phyloP scores from a whole-genome alignment of 495 filamentous ascomycete genomes.

The Aspergillus panamensis region DNA sequence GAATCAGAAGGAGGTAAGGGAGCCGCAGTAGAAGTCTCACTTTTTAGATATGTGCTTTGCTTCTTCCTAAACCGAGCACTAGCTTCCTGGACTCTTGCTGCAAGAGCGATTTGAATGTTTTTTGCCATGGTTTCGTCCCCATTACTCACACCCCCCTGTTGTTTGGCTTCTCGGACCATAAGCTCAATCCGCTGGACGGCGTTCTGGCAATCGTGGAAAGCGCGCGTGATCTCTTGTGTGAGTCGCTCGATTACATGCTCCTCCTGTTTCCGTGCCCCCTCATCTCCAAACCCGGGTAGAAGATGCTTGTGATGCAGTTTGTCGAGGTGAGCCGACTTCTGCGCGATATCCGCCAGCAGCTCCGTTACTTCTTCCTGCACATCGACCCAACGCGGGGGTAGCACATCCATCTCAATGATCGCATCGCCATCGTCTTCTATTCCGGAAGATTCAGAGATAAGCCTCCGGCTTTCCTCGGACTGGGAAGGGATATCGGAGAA shows the following conservation, averaged over 20 bases:
- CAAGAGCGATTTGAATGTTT: conserved; percentile 91
- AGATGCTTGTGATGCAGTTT: conserved; percentile 96
- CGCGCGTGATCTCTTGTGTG: conserved; percentile 82
- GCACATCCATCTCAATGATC: conserved; percentile 96
- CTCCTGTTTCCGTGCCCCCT: conserved; percentile 75
- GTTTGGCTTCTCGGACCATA: conserved; percentile 74
- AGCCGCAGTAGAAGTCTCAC: conserved; percentile 43
- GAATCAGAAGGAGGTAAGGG: not conserved
- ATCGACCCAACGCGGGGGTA: conserved; percentile 95
- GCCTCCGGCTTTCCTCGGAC: conserved; percentile 76
- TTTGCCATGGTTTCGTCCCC: conserved; percentile 93
- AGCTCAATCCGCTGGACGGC: conserved; percentile 81
- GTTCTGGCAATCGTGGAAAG: conserved; percentile 85
- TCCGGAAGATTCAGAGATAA: conserved; percentile 69
- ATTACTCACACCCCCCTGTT: conserved; percentile 61
- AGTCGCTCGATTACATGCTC: conserved; percentile 85
- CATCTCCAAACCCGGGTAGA: conserved; percentile 93
- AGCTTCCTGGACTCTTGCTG: conserved; percentile 84
- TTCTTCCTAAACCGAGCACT: conserved; percentile 92
- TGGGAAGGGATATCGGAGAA: conserved; percentile 61
- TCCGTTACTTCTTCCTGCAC: conserved; percentile 91
- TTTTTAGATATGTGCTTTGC: conserved; percentile 93
- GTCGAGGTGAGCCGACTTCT: conserved; percentile 78
- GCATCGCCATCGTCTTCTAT: conserved; percentile 88
- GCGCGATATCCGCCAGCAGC: conserved; percentile 72